These are phyloP conservation scores for Magnaporthiopsis incrustans DNA, from an alignment of 2,329 filamentous ascomycete species.

Conservation along the genomic window DNA sequence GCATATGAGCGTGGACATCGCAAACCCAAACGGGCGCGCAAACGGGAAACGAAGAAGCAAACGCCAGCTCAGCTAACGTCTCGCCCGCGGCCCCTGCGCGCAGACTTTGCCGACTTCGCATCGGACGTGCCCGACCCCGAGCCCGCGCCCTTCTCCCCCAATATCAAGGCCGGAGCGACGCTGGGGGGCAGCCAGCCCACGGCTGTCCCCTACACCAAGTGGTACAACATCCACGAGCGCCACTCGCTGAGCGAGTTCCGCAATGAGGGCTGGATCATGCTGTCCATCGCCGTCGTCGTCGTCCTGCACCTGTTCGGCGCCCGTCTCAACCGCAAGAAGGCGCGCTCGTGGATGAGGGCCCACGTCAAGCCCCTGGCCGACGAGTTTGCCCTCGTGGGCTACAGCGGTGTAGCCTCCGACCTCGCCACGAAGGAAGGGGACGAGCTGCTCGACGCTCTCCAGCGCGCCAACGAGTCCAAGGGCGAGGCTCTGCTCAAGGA, in stretches of 20 bases:
- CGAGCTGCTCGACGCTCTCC: slow-evolving; percentile 54
- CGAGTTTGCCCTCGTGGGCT: slow-evolving; percentile 87
- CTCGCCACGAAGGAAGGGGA: slow-evolving; percentile 40
- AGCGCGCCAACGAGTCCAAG: slow-evolving; percentile 23
- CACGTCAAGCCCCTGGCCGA: slow-evolving; percentile 63
- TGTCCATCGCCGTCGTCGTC: slow-evolving; percentile 66
- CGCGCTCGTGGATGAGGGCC: slow-evolving; percentile 69
- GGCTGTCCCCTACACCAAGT: slow-evolving; percentile 71
- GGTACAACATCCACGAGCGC: slow-evolving; percentile 96
- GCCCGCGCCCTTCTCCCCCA: slow-evolving; percentile 38
- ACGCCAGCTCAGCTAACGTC: no score
- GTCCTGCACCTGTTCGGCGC: slow-evolving; percentile 75
- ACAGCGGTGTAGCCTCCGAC: slow-evolving; percentile 48
- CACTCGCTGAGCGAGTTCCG: slow-evolving; percentile 77
- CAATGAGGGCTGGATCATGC: slow-evolving; percentile 75
- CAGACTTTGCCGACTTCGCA: slow-evolving; percentile 93
- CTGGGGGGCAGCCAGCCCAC: slow-evolving; percentile 37
- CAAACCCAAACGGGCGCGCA: background rate
- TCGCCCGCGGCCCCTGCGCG: no score
- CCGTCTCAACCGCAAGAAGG: slow-evolving; percentile 69
- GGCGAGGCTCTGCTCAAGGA: slow-evolving; percentile 65
- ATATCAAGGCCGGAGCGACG: slow-evolving; percentile 30
- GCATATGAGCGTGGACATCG: no score
- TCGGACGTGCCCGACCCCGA: slow-evolving; percentile 59
- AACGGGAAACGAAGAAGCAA: background rate